Base-by-base conservation (phyloP, 2,329 filamentous ascomycete genomes). In the Pseudofabraea citricarpa region DNA sequence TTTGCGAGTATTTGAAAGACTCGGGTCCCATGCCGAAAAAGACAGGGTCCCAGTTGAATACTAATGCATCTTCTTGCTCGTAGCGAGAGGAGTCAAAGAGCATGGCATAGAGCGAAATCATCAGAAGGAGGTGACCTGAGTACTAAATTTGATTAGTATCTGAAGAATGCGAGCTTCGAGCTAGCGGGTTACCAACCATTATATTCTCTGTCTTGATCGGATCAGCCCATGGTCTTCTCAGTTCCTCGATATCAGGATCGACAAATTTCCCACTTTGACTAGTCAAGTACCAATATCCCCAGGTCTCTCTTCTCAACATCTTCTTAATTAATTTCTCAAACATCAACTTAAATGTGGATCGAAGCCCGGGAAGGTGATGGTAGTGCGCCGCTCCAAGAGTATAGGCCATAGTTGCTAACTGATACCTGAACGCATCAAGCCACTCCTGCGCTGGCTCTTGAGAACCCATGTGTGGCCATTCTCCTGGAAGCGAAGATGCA, bases 251-350 rank as follows among this genome's bases (percentile, higher is more conserved):
- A 41, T 62, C 58, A 2, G 66, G 67, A 44, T 70, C 63, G 2
- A 62, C 49, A 2, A 39, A 20, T 3, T 51, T 58, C 0, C 66
- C 66, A 2, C 58, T 56, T 19, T 63, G 61, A 21, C 56, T 61
- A 2, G 64, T 64, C n/a, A 58, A 50, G 49, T 63, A 70, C 67
- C 66, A 70, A 46, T 70, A 69, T 1, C 58, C 59, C 65, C 67
- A 71, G 2, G 69, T 66, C 12, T 66, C 63, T 5, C 59, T 53
- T 8, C 56, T 55, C n/a, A 70, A 50, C 66, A 70, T 69, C 51
- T 68, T 70, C 19, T 58, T 53, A 36, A 70, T 70, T 4, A 66
- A 44, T 15, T 54, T 51, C 3, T 57, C 53, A n/a, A 68, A 45
- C 0, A 70, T 51, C 1, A 47, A 44, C 44, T 65, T 64, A 55